Evolutionary conservation across 2,329 filamentous ascomycete species (phyloP).

Genomic region (Cladosporium sp.): DNA sequence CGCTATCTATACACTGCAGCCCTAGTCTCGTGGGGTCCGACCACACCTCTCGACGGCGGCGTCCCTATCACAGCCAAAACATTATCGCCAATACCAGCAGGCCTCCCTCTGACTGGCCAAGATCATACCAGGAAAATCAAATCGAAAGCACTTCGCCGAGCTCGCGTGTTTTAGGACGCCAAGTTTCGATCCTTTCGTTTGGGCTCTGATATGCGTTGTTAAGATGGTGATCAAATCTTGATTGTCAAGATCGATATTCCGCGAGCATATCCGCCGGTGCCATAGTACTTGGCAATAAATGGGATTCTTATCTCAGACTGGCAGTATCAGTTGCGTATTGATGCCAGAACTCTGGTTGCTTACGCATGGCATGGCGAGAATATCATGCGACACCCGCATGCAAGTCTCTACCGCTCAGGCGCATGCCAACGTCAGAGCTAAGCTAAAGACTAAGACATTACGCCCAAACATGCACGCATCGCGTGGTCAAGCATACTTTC

Average conservation of each 20-base stretch:
- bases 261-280: neutral
- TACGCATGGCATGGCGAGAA: neutral
- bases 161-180: neutral
- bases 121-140: neutral
- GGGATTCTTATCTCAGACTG: neutral
- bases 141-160: neutral
- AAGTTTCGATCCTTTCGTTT: neutral
- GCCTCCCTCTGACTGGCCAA: neutral
- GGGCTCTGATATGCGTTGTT: neutral
- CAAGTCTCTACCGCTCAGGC: neutral
- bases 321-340: neutral
- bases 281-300: neutral
- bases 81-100: neutral
- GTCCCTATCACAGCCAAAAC: neutral
- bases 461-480: neutral
- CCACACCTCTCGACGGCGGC: neutral
- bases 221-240: neutral
- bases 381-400: neutral
- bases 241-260: neutral
- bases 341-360: neutral
- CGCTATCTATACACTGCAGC: neutral
- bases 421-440: neutral
- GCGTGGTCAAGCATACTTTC: neutral
- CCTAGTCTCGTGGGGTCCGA: conserved; percentile 1
- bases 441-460: neutral